Base-by-base conservation (phyloP, 2,329 filamentous ascomycete genomes). In the Penicillium freii region DNA sequence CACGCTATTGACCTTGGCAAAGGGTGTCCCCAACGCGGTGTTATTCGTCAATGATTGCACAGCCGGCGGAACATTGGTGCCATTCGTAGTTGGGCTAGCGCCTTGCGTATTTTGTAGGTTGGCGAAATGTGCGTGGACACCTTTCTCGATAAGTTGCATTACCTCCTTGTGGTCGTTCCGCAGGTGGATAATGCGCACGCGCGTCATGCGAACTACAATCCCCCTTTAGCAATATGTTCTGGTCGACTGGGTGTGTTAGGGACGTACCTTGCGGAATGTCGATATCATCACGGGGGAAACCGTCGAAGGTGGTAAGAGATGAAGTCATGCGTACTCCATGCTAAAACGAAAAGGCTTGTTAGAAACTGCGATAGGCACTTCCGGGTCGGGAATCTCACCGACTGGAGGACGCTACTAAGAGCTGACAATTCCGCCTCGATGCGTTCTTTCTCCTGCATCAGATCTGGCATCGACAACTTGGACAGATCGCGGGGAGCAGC, bases 311-410 rank as follows among this genome's bases (percentile, higher is more conserved):
- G 25, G 91, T 85, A 39, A 99, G 84, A 57, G 86, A 82, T 8
- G 94, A 97, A 68, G 88, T 87, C 94, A 99, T 99, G 68, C 89
- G 87, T 52, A 96, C 93, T 44, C 89, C 87, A 80, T 97, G 93
- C 92, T 97, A 68, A n/a, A 63, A 25, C 36, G 29, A 43, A 56
- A 49, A n/a, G 47, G 17, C 49, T n/a, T 19, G 43, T 69, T 46
- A 67, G 59, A 61, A 62, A 38, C 19, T 34, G 33, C 27, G 21
- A 46, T 5, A 34, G 15, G 25, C 21, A 17, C 4, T 11, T 33
- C n/a, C 13, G 6, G 33, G 13, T 34, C 23, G 45, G 40, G 8
- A 3, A 54, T 73, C 84, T 68, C 78, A 96, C 92, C 64, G 92
- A 94, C 64, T 92, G 90, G n/a, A 99, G 83, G 15, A 97, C 91